Evolutionary conservation across 164 flowering plant species (phyloP).

Genomic region (Vitis amurensis): DNA sequence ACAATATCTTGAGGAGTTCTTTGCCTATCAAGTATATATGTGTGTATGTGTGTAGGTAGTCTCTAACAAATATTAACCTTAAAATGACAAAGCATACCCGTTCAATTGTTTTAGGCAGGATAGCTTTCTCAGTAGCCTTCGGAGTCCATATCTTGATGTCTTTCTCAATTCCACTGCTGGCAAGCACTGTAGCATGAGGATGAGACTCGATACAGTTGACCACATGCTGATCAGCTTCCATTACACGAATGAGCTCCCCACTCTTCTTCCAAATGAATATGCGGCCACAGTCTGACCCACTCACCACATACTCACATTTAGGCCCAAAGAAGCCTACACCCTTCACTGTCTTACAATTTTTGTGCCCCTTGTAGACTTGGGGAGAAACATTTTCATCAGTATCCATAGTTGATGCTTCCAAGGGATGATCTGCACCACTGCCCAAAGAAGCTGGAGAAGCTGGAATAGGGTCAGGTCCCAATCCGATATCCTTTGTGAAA

Average conservation of each 20-base stretch:
- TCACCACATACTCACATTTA: constrained; percentile 79
- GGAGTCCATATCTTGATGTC: constrained; percentile 93
- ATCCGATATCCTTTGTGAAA: constrained; percentile 71
- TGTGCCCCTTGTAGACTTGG: constrained; percentile 78
- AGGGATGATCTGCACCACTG: constrained; percentile 28
- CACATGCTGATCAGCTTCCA: constrained; percentile 80
- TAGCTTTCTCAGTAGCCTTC: constrained; percentile 59
- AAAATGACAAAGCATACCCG: constrained; percentile 50
- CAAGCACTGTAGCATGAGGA: constrained; percentile 75
- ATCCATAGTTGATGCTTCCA: constrained; percentile 23
- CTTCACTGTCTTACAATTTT: constrained; percentile 76
- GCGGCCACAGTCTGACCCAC: constrained; percentile 97
- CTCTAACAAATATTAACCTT: background rate
- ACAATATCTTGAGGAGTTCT: background rate
- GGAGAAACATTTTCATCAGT: constrained; percentile 40
- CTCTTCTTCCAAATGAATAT: constrained; percentile 93
- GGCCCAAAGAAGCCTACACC: constrained; percentile 93
- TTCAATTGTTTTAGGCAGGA: constrained; percentile 55
- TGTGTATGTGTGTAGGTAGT: no score
- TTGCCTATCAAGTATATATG: no score
- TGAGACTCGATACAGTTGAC: constrained; percentile 91
- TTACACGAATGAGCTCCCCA: constrained; percentile 81
- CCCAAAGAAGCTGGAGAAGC: constrained; percentile 31
- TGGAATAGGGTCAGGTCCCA: constrained; percentile 61
- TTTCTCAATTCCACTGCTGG: constrained; percentile 86